These are phyloP conservation scores for Poronia punctata DNA, from an alignment of 495 filamentous ascomycete species.

Conservation along the genomic window DNA sequence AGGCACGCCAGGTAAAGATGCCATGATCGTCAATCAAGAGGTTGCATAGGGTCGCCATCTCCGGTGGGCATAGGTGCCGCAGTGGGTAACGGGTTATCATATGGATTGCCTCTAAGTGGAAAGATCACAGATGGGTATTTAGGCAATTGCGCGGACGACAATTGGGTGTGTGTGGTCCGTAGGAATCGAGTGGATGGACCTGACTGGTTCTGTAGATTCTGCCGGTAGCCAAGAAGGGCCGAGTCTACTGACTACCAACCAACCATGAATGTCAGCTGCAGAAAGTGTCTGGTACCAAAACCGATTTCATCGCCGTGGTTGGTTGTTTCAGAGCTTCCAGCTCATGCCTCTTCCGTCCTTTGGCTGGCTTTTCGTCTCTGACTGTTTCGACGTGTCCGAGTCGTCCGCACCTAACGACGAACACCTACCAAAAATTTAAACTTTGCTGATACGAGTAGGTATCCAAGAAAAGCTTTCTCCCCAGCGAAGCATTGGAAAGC, in stretches of 20 bases:
- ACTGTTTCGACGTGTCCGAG: background rate
- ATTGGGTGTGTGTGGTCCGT: background rate
- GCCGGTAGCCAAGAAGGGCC: slow-evolving; percentile 5
- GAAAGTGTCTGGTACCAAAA: background rate
- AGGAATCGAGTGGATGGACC: background rate
- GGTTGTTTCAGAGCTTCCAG: background rate
- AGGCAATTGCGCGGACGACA: background rate
- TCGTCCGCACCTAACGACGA: background rate
- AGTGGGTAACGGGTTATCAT: too few relatives aligned
- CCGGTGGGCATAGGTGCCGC: background rate
- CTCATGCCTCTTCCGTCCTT: background rate
- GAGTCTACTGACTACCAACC: background rate
- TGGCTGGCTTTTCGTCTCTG: slow-evolving; percentile 5
- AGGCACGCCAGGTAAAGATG: background rate
- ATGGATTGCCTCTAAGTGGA: too few relatives aligned
- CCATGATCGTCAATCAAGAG: slow-evolving; percentile 1
- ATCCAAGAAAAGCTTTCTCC: too few relatives aligned
- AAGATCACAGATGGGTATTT: too few relatives aligned
- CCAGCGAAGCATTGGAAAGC: too few relatives aligned
- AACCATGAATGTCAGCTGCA: background rate
- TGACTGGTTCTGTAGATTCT: slow-evolving; percentile 3
- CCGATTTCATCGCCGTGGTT: background rate
- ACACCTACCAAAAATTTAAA: too few relatives aligned
- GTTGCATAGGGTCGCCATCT: background rate
- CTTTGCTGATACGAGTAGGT: too few relatives aligned